Conservation (phyloP, 768 basidiomycete species). For the Collybia mongolica region DNA sequence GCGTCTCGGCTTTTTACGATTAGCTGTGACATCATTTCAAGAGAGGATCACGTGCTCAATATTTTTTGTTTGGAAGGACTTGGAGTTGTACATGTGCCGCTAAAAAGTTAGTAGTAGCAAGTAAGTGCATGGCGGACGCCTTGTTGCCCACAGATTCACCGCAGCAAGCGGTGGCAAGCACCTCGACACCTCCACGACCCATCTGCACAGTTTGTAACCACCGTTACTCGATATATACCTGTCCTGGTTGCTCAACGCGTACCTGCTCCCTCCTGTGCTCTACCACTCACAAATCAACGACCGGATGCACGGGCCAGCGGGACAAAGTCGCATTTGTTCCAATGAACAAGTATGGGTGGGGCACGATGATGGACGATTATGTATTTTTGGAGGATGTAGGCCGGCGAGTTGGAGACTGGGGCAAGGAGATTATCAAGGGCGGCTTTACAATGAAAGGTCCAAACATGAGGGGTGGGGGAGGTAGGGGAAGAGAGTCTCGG, state of each 20-base stretch:
- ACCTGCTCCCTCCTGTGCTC: slow-evolving; percentile 78
- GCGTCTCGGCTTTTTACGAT: no score
- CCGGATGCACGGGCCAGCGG: slow-evolving; percentile 69
- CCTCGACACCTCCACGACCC: slow-evolving; percentile 19
- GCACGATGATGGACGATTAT: slow-evolving; percentile 89
- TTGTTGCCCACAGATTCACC: not conserved
- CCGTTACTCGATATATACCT: slow-evolving; percentile 64
- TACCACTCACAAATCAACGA: slow-evolving; percentile 58
- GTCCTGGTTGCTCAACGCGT: slow-evolving; percentile 68
- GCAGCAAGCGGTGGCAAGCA: slow-evolving; percentile 10
- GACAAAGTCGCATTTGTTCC: slow-evolving; percentile 73
- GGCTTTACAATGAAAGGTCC: slow-evolving; percentile 41
- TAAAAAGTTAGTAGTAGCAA: not conserved
- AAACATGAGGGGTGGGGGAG: slow-evolving; percentile 18
- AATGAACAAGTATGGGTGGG: slow-evolving; percentile 84
- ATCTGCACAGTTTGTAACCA: slow-evolving; percentile 51
- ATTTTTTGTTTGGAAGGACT: not conserved
- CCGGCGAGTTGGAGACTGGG: slow-evolving; percentile 73
- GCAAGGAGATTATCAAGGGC: slow-evolving; percentile 63
- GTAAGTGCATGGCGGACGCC: slow-evolving; percentile 7
- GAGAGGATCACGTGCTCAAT: slow-evolving; percentile 3
- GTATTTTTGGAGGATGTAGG: slow-evolving; percentile 81
- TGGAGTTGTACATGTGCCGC: no score
- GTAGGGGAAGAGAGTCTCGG: slow-evolving; percentile 23
- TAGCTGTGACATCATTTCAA: not conserved